Base-by-base conservation (phyloP, 2,329 filamentous ascomycete species). In the Fusarium illudens region DNA sequence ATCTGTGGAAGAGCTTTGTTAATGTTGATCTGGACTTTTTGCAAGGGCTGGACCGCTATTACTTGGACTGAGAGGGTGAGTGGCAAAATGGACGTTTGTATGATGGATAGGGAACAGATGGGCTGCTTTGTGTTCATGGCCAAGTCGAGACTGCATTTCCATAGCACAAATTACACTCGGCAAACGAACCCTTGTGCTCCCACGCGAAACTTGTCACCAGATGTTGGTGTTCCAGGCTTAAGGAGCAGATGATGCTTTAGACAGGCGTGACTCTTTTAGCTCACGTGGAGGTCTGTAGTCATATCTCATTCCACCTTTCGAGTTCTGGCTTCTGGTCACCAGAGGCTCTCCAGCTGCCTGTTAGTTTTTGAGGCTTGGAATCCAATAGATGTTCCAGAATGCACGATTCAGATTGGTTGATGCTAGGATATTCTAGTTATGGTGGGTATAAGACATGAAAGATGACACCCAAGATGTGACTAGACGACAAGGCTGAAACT, bases 1-100 rank as follows among this genome's bases (percentile, higher is more conserved):
- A 76, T 13, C 9, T 75, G 8, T 75, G 68, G 67, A 75, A 75
- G 71, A 76, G 73, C 30, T 76, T 75, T 25, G 55, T 76, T 1
- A 73, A 76, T 39, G 72, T 76, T 8, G 69, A 69, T 7, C 20
- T 73, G 30, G 67, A 58, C 1, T 62, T 76, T 34, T 7, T 76
- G 6, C 33, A 60, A 10, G 49, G 50, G 0, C 50, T 75, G 29
- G 71, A 74, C 19, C 13, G 54, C 1, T 62, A 52, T 13, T 76
- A 70, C 67, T 10, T 73, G n/a, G 70, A 76, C 19, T 75, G 53
- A 58, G 12, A 22, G 19, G 30, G 39, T 46, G 15, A 12, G 11
- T 4, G 13, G 22, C 9, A 6, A 15, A 27, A 12, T 11, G 39
- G 10, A 17, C 2, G 15, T 4, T n/a, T 17, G 15, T 2, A 4